Evolutionary conservation across 331 rosid genomes (phyloP), one percentile per base, ranked within the genome.

Genomic region (Cydonia oblonga): DNA sequence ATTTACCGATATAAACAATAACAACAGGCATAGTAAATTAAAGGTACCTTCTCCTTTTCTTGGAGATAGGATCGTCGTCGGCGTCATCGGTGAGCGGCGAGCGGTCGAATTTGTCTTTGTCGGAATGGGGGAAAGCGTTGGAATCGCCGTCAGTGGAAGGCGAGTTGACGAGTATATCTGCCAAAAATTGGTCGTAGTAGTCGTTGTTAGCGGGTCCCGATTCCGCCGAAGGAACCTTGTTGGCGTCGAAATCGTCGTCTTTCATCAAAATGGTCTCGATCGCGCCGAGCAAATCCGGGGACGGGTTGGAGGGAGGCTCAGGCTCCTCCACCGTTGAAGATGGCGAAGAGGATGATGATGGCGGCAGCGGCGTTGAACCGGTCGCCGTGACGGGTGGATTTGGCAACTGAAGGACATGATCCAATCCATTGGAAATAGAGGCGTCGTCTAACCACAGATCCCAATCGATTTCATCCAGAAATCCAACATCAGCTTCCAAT

Each of bases 201-300:
- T 76, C 75, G 19, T 77, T 78, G 3, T 75, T 81, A 1, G 18
- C 71, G 57, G 23, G 62, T 53, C 32, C 75, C 66, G 23, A 53
- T 53, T 56, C 75, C 66, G 4, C 66, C 30, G 81, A 52, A 7
- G 26, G 23, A 5, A 24, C 71, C 18, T 10, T 63, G 20, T 38
- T 56, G n/a, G 40, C 44, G 18, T 56, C 14, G 42, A 53, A 20
- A 53, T 62, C 75, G 13, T 67, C 84, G 62, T 85, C 91, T 4
- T 59, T 44, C 93, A 92, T 84, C 61, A 92, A 76, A 65, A 87
- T 10, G 77, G 71, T 82, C 82, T 90, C 91, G 23, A 92, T 76
- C 74, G 86, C 40, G 71, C 70, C 58, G 75, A 70, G 64, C 75
- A 81, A 57, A 69, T 64, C 78, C 11, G 71, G 15, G 20, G 69